A percentile compares a stretch with the other conserved stretches of the same genome.
phyloP scores from a whole-genome alignment of 2,329 filamentous ascomycete species.

The Tympanopsis confertula region DNA sequence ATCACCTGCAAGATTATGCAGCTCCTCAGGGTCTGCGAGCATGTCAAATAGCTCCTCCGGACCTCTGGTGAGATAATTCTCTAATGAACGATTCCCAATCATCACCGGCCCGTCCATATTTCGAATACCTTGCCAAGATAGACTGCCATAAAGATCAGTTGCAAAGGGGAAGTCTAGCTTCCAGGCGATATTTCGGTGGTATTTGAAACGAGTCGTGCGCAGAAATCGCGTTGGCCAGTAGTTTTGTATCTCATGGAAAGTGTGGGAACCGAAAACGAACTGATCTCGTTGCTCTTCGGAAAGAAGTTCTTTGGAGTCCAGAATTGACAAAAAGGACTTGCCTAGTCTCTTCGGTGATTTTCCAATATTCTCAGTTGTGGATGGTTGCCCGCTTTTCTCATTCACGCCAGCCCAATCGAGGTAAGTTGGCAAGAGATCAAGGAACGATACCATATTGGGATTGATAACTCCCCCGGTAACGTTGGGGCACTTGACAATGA shows the following conservation, averaged over 20 bases:
- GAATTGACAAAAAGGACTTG: conserved; percentile 23
- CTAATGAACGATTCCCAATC: conserved; percentile 24
- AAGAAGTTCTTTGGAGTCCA: conserved; percentile 8
- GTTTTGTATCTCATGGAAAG: conserved; percentile 35
- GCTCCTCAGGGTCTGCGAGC: conserved; percentile 28
- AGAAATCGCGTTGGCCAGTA: conserved; percentile 37
- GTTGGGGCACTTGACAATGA: conserved; percentile 24
- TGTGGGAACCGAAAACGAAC: conserved; percentile 37
- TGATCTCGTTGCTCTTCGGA: conserved; percentile 17
- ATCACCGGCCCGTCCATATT: conserved; percentile 16
- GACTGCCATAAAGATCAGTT: conserved; percentile 28
- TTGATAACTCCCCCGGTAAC: conserved; percentile 15
- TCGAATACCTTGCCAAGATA: conserved; percentile 30
- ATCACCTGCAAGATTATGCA: conserved; percentile 28
- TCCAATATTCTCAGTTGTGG: too few relatives aligned
- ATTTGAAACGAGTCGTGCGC: conserved; percentile 28
- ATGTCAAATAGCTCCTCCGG: conserved; percentile 34
- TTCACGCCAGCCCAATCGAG: conserved; percentile 23
- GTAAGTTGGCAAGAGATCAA: conserved; percentile 31
- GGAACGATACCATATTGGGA: conserved; percentile 29
- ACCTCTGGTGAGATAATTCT: conserved; percentile 27
- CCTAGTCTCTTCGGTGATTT: conserved; percentile 12
- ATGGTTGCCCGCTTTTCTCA: conserved; percentile 5
- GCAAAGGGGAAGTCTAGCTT: conserved; percentile 35
- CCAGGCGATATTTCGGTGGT: conserved; percentile 36